Evolutionary conservation across 2,329 filamentous ascomycete genomes (phyloP), one percentile per base, ranked within the genome.

Genomic region (Penicillium hordei): DNA sequence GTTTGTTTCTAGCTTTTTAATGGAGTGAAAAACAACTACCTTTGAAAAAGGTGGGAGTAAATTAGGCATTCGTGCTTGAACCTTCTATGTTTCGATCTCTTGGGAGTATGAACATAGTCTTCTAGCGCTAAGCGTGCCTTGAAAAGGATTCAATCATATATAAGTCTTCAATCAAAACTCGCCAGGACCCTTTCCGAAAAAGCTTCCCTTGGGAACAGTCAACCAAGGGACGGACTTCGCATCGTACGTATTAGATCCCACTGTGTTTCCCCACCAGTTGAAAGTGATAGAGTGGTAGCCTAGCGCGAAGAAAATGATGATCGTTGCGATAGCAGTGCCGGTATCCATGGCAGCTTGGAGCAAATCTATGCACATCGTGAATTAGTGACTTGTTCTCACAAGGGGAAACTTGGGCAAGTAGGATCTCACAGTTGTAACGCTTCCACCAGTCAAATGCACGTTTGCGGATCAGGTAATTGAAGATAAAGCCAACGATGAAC

Each of bases 181-280:
- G 0, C 71, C 71, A 0, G 68, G 68, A 0, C 70, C 68, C 46
- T 70, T 71, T 1, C 72, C 72, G 52, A 74, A 75, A 48, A 70
- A 63, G 2, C 62, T 60, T 2, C 69, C 69, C 1, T 59, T 50
- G 0, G 71, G 54, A 1, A 74, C 71, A 12, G 57, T 70, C 58
- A 72, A 53, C 61, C 66, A 73, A 5, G 73, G 73, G 21, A 70
- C 68, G 0, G 68, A 72, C 6, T 75, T 71, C 2, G 69, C 36
- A 65, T 76, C 73, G 39, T 70, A 66, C 0, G 72, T 75, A 55
- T 74, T 60, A 0, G 67, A 66, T 10, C 73, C 71, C 1, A 75
- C 73, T 0, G 58, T 71, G 27, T 74, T 74, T 1, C 72, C 72
- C 72, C 72, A 74, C 72, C 72, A 74, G 13, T 62, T 68, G 48